These are phyloP conservation scores for Phytophthora pluvialis DNA, from an alignment of 352 stramenopile genomes.

Conservation along the genomic window DNA sequence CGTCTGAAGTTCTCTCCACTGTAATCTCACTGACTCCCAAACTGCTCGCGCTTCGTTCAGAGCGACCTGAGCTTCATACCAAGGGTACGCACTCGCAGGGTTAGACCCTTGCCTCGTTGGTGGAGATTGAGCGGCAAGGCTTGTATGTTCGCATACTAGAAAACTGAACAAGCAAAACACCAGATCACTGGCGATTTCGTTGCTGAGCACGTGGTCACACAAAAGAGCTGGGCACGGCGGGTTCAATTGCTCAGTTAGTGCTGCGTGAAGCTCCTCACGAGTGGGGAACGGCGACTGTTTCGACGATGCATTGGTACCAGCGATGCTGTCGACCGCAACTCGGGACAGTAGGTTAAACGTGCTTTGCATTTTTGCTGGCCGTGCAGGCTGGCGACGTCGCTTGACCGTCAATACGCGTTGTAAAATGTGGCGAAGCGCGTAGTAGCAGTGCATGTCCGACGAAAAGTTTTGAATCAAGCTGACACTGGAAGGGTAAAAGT, in stretches of 20 bases:
- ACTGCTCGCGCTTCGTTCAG: conserved; percentile 51
- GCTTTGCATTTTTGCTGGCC: conserved; percentile 19
- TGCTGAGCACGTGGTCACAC: conserved; percentile 41
- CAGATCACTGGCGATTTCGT: conserved; percentile 51
- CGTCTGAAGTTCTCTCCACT: conserved; percentile 68
- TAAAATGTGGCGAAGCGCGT: conserved; percentile 63
- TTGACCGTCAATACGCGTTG: conserved; percentile 40
- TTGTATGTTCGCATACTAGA: conserved; percentile 63
- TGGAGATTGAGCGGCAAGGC: conserved; percentile 24
- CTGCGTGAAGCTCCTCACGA: conserved; percentile 47
- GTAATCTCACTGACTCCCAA: conserved; percentile 53
- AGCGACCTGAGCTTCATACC: conserved; percentile 58
- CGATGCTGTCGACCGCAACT: conserved; percentile 7
- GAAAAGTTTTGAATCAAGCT: conserved; percentile 78
- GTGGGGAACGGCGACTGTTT: conserved; percentile 44
- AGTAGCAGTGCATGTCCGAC: conserved; percentile 66
- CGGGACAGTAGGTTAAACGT: conserved; percentile 26
- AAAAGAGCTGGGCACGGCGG: conserved; percentile 55
- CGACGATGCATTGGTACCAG: conserved; percentile 1
- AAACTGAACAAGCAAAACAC: conserved; percentile 70
- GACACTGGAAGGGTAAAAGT: conserved; percentile 19
- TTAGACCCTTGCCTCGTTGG: neutral
- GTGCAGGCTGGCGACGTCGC: conserved; percentile 1
- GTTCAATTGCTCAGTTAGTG: conserved; percentile 45
- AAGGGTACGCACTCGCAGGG: conserved; percentile 39